Evolutionary conservation across 345 rosid genomes (phyloP), one percentile per base, ranked within the genome.

Genomic region (Eucalyptus coolabah): DNA sequence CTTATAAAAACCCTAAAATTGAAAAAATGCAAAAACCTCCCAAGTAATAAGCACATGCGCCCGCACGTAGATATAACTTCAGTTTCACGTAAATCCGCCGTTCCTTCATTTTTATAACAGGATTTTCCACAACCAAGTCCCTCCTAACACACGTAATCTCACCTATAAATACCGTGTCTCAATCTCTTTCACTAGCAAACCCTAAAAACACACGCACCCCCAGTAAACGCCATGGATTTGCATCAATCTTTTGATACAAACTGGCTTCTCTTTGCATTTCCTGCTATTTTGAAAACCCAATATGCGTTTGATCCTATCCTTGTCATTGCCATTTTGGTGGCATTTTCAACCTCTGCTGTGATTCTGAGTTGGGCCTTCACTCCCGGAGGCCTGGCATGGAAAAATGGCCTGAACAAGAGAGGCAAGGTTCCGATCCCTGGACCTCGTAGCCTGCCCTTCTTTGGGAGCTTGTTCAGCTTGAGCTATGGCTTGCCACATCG

Each of bases 381-480:
- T 44, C 28, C 90, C 16, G 96, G 95, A 5, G 96, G 95, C 49
- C 37, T 86, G 2, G 95, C 95, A 13, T 95, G 95, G 95, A 92
- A 89, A 88, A 90, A 92, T 47, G 94, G 94, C 65, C 91, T 95
- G 45, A 92, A 69, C 91, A 93, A 87, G 32, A 23, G 69, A 89
- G 96, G 93, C 19, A 26, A 16, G 23, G 90, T 91, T 53, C 91
- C 92, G 4, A 93, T 95, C 24, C 94, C 94, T 4, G 95, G 96
- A 21, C 91, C 92, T 2, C 50, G 92, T 18, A 94, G 95, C 34
- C 90, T 94, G 23, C 95, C 96, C 6, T 30, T 92, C 42, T 87
- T 95, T 6, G 96, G 96, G 37, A 91, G 92, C 87, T 81, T 94
- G 26, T 91, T 95, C 67, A 87, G 80, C 49, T 63, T 92, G 60